phyloP scores from a whole-genome alignment of 768 basidiomycete species.

The Pulveroboletus sp. region DNA sequence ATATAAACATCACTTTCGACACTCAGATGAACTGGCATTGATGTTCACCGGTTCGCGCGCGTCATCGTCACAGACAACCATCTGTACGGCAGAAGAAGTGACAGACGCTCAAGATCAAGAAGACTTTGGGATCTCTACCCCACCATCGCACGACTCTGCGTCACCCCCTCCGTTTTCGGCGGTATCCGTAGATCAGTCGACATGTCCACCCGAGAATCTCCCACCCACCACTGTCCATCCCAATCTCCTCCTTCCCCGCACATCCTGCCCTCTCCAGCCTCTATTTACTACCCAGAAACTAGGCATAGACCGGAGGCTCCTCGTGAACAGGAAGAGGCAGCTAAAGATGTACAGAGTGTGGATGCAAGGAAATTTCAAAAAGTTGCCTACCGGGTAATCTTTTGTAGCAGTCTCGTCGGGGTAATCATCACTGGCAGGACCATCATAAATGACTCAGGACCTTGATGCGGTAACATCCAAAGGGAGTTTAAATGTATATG shows the following conservation, averaged over 20 bases:
- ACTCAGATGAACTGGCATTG: constrained; percentile 65
- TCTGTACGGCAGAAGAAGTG: constrained; percentile 31
- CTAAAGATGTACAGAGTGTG: constrained; percentile 97
- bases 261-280: constrained; percentile 43
- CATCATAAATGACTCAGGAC: too few relatives aligned
- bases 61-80: constrained; percentile 30
- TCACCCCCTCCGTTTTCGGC: background rate
- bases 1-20: background rate
- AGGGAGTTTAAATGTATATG: background rate
- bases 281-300: constrained; percentile 82
- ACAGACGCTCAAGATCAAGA: constrained; percentile 32
- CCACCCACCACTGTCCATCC: constrained; percentile 33
- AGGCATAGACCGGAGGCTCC: constrained; percentile 83
- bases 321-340: constrained; percentile 92
- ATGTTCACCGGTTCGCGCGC: constrained; percentile 69
- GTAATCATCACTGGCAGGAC: too few relatives aligned
- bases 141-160: constrained; percentile 1
- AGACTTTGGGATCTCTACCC: constrained; percentile 8
- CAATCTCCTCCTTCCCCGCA: constrained; percentile 29
- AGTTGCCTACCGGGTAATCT: constrained; percentile 19
- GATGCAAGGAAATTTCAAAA: constrained; percentile 86
- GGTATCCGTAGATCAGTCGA: background rate
- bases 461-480: too few relatives aligned
- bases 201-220: background rate
- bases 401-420: too few relatives aligned